Evolutionary conservation across 2,329 filamentous ascomycete genomes (phyloP), one percentile per base, ranked within the genome.

Genomic region (Curvularia spicifera): DNA sequence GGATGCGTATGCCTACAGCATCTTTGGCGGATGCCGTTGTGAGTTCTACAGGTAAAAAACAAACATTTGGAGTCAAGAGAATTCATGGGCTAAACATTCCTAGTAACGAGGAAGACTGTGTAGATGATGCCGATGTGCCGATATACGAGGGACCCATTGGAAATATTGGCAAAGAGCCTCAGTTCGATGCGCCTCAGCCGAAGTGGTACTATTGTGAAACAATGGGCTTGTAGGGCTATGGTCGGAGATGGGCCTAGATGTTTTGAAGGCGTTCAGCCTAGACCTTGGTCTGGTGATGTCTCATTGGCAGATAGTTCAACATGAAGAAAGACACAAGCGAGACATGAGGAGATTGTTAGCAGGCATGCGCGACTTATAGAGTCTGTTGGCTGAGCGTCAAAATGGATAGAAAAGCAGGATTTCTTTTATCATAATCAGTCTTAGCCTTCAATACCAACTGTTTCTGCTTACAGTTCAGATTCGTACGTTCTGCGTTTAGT

Each of bases 181-280:
- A 46, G 5, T 66, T 66, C 33, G 50, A 45, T 12, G 47, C 60
- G 2, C 61, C 63, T 3, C 60, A 29, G 39, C 63, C 63, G 10
- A 59, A 57, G 37, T 64, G 61, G 63, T 66, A 66, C 44, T 59
- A 42, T 35, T 66, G 63, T 15, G 56, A 42, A 3, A 55, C 44
- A 1, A 8, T 28, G 4, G 46, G 15, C 13, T 28, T 28, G 13
- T 58, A 10, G 44, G 15, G n/a, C 26, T 53, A 18, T 22, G 13
- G 18, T 8, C n/a, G 45, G 6, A 48, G 22, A 28, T 1, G 24
- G 10, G 3, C n/a, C 42, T 28, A n/a, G 22, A 28, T 28, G 42
- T 7, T 0, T 4, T 28, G 24, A n/a, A n/a, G 42, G 42, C 24
- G 24, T 28, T 5, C 4, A 18, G 6, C 3, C 26, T 28, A 26